These are phyloP conservation scores for Annulohypoxylon truncatum DNA, from an alignment of 2,329 filamentous ascomycete species.

Conservation along the genomic window DNA sequence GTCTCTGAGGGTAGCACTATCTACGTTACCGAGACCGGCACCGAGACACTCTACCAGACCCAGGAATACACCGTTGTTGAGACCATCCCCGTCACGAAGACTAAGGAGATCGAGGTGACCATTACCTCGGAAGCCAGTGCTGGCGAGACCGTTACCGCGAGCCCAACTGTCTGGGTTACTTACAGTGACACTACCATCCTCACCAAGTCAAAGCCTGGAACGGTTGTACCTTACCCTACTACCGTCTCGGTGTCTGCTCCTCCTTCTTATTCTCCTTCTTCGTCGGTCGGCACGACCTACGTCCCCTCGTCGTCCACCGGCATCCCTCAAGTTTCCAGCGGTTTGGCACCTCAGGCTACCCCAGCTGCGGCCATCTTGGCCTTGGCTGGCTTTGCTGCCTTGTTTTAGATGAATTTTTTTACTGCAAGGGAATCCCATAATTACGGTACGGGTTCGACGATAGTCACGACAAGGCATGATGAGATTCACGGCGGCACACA, in stretches of 20 bases:
- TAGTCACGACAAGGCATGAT: conserved; percentile 15
- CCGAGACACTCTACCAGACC: conserved; percentile 55
- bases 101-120: conserved; percentile 55
- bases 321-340: conserved; percentile 29
- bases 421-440: not conserved
- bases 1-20: conserved; percentile 56
- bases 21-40: conserved; percentile 57
- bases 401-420: conserved; percentile 41
- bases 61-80: conserved; percentile 53
- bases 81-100: conserved; percentile 56
- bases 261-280: not conserved
- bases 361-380: conserved; percentile 44
- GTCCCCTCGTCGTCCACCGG: conserved; percentile 20
- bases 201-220: conserved; percentile 44
- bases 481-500: conserved; percentile 18
- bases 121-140: conserved; percentile 53
- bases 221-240: conserved; percentile 41
- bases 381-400: conserved; percentile 45
- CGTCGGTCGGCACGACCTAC: conserved; percentile 36
- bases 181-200: conserved; percentile 51
- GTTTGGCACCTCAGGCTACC: conserved; percentile 38
- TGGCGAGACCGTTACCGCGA: conserved; percentile 51
- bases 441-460: not conserved
- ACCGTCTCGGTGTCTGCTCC: conserved; percentile 27
- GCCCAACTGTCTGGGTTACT: conserved; percentile 50